phyloP scores from a whole-genome alignment of 257 asterid genomes.

The Cynanchum wilfordii region DNA sequence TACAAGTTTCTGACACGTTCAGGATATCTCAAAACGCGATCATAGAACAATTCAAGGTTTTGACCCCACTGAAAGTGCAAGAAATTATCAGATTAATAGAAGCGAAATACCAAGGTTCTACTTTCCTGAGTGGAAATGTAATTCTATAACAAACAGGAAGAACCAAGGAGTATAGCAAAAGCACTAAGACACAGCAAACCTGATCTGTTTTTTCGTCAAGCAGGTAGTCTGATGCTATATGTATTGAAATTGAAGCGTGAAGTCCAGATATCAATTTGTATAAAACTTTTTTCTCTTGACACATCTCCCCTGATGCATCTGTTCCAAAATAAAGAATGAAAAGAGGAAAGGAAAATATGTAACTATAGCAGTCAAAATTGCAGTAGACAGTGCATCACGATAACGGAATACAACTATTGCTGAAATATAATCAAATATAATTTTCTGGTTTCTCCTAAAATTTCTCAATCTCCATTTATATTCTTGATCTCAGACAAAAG shows the following conservation, averaged over 20 bases:
- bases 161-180: neutral
- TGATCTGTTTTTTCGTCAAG: slow-evolving; percentile 69
- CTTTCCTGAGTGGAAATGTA: neutral
- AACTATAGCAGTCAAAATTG: neutral
- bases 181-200: slow-evolving; percentile 38
- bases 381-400: neutral
- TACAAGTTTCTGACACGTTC: slow-evolving; percentile 86
- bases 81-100: slow-evolving; percentile 21
- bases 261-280: slow-evolving; percentile 92
- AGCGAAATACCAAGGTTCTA: neutral
- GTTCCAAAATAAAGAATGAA: slow-evolving; percentile 22
- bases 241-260: slow-evolving; percentile 86
- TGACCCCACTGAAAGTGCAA: slow-evolving; percentile 79
- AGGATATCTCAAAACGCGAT: slow-evolving; percentile 82
- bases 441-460: neutral
- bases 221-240: slow-evolving; percentile 78
- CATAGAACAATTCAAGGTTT: slow-evolving; percentile 67
- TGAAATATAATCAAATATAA: neutral
- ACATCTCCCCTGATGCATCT: slow-evolving; percentile 82
- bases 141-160: neutral
- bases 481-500: neutral
- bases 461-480: neutral
- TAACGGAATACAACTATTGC: neutral
- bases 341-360: neutral
- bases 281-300: slow-evolving; percentile 77